Evolutionary conservation across 805 yeast genomes (phyloP).

Genomic region (Starmerella floricola): DNA sequence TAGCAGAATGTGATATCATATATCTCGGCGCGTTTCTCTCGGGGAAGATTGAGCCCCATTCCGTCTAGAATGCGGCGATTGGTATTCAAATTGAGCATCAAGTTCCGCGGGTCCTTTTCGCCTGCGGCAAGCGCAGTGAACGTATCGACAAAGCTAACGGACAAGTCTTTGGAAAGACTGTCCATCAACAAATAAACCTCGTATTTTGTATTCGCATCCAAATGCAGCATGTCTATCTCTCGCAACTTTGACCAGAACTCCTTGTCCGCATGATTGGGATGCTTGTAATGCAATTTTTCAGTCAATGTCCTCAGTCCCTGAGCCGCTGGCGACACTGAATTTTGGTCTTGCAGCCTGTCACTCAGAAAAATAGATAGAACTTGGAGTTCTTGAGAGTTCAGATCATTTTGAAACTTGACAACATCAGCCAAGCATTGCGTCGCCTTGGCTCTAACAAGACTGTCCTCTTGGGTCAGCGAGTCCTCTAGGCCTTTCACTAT

Average conservation of each 20-base stretch:
- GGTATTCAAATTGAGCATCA: constrained; percentile 55
- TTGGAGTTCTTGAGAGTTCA: constrained; percentile 30
- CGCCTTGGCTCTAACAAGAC: constrained; percentile 37
- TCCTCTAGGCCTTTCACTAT: constrained; percentile 51
- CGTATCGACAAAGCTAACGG: constrained; percentile 36
- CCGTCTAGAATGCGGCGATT: constrained; percentile 37
- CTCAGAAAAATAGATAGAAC: constrained; percentile 40
- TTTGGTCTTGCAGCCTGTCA: constrained; percentile 37
- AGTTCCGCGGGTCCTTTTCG: constrained; percentile 89
- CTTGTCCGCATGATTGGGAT: neutral
- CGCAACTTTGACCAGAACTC: constrained; percentile 8
- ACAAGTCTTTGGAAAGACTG: neutral
- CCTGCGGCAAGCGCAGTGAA: constrained; percentile 65
- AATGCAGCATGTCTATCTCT: constrained; percentile 13
- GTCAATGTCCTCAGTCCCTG: constrained; percentile 9
- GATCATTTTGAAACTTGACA: constrained; percentile 26
- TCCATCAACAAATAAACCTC: constrained; percentile 8
- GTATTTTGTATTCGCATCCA: constrained; percentile 3
- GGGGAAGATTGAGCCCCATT: constrained; percentile 29
- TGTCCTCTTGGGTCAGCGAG: constrained; percentile 48
- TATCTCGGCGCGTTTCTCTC: constrained; percentile 45
- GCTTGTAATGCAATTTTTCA: neutral
- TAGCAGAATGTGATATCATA: constrained; percentile 89
- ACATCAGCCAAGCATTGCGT: constrained; percentile 35
- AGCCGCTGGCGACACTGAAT: constrained; percentile 13